Conservation (phyloP, 495 filamentous ascomycete species). For the Achaetomiella virescens region DNA sequence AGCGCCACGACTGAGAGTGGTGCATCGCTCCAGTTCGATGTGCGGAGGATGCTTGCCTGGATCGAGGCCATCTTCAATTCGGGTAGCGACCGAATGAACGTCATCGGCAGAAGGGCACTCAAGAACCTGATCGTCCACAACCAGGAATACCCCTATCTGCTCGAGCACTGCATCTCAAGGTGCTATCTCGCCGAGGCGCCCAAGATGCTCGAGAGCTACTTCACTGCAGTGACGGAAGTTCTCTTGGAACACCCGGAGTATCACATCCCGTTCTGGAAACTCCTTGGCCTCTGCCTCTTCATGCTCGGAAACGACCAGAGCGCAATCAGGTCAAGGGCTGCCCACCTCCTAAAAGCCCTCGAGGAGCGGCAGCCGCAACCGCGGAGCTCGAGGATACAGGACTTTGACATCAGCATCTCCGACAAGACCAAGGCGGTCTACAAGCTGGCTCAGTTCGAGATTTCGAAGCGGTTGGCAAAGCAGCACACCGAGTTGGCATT, state of each 20-base stretch:
- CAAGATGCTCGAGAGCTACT: constrained; percentile 90
- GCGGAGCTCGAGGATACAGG: constrained; percentile 82
- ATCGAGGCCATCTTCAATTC: constrained; percentile 90
- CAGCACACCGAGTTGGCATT: constrained; percentile 86
- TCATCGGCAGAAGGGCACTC: constrained; percentile 83
- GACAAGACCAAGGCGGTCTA: constrained; percentile 98
- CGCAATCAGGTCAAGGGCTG: constrained; percentile 81
- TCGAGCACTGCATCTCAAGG: constrained; percentile 80
- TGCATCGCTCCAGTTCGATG: constrained; percentile 79
- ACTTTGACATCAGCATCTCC: constrained; percentile 96
- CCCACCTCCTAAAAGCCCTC: constrained; percentile 70
- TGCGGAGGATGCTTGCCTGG: constrained; percentile 88
- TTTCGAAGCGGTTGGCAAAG: constrained; percentile 81
- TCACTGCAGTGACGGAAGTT: constrained; percentile 83
- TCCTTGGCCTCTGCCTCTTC: constrained; percentile 80
- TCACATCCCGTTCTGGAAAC: constrained; percentile 79
- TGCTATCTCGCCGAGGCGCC: constrained; percentile 75
- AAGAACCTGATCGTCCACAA: constrained; percentile 91
- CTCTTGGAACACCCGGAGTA: constrained; percentile 75
- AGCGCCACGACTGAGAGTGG: constrained; percentile 80
- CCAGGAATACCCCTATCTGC: constrained; percentile 69
- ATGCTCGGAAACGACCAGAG: constrained; percentile 86
- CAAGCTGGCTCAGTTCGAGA: constrained; percentile 94
- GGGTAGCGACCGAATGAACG: constrained; percentile 79
- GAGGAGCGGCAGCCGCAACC: constrained; percentile 69